Conservation (phyloP, 257 asterid genomes). For the Primulina huaijiensis region DNA sequence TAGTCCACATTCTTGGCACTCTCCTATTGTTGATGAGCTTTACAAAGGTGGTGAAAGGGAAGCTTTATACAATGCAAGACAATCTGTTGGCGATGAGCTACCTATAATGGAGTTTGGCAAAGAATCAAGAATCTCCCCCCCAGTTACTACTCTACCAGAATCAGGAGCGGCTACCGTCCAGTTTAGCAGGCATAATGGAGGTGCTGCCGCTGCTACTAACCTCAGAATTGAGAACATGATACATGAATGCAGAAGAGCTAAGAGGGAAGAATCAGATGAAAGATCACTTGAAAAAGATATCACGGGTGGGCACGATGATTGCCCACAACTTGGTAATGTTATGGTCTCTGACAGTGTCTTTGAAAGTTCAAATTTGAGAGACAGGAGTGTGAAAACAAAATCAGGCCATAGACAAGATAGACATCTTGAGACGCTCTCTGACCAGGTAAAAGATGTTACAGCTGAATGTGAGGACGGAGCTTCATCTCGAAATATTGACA, state of each 20-base stretch:
- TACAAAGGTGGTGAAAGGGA: conserved; percentile 41
- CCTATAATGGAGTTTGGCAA: conserved; percentile 29
- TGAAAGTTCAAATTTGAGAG: conserved; percentile 44
- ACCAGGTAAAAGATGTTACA: conserved; percentile 50
- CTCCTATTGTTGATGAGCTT: conserved; percentile 53
- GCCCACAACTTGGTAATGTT: conserved; percentile 29
- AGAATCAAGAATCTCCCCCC: conserved; percentile 45
- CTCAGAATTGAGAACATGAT: conserved; percentile 39
- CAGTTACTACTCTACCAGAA: conserved; percentile 24
- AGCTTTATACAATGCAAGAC: conserved; percentile 43
- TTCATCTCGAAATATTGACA: conserved; percentile 42
- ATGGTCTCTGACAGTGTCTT: conserved; percentile 30
- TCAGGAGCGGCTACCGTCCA: conserved; percentile 29
- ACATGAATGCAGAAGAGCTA: conserved; percentile 42
- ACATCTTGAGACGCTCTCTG: conserved; percentile 52
- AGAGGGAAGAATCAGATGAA: conserved; percentile 43
- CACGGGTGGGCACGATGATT: conserved; percentile 29
- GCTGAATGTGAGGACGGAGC: conserved; percentile 62
- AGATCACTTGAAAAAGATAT: conserved; percentile 37
- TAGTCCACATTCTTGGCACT: conserved; percentile 66
- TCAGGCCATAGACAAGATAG: conserved; percentile 37
- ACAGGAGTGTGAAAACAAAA: conserved; percentile 30
- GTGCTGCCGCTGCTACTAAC: conserved; percentile 30
- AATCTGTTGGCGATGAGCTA: conserved; percentile 49
- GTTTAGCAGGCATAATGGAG: conserved; percentile 33